These are phyloP conservation scores for Megacollybia marginata DNA, from an alignment of 768 basidiomycete genomes.

Conservation along the genomic window DNA sequence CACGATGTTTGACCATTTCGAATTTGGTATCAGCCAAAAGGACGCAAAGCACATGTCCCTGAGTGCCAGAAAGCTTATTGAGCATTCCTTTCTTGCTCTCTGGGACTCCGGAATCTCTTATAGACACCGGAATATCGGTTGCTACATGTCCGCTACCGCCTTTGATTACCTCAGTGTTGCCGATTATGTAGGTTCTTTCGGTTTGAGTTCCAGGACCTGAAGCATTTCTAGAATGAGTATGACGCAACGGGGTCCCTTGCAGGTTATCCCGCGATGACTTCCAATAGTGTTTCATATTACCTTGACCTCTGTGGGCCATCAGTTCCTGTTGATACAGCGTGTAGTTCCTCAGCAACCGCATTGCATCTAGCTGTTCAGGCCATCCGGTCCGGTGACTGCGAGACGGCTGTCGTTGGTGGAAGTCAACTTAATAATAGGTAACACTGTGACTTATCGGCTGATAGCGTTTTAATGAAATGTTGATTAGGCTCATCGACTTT, in stretches of 20 bases:
- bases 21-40: not conserved
- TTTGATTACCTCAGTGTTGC: not conserved
- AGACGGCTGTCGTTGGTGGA: constrained; percentile 40
- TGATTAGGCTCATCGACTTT: not conserved
- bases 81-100: not conserved
- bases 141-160: not conserved
- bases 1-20: not conserved
- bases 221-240: constrained; percentile 21
- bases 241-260: constrained; percentile 27
- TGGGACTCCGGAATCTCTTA: not conserved
- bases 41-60: not conserved
- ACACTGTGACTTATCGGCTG: not conserved
- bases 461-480: not conserved
- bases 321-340: constrained; percentile 41
- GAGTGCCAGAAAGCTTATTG: not conserved
- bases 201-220: no score
- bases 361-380: constrained; percentile 42
- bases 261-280: constrained; percentile 25
- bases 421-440: constrained; percentile 35
- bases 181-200: not conserved
- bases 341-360: constrained; percentile 25
- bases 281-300: constrained; percentile 35
- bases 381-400: constrained; percentile 34
- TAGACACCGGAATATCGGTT: not conserved
- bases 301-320: constrained; percentile 39